Base-by-base conservation (phyloP, 2,329 filamentous ascomycete species). In the Phaeoacremonium minimum region DNA sequence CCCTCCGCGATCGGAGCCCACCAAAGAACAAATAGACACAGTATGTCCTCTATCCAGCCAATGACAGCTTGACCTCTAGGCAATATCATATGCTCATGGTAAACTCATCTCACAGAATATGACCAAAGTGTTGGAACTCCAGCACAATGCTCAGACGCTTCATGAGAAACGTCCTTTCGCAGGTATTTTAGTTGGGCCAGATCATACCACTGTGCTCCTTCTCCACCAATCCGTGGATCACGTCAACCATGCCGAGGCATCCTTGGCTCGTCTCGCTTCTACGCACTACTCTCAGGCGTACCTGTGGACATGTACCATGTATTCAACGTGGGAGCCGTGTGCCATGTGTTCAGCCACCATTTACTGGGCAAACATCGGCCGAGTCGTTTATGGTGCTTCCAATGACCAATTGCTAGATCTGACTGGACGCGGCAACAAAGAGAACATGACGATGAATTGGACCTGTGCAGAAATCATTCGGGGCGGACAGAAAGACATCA, bases 261-360 rank as follows among this genome's bases (percentile, higher is more conserved):
- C 65, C 29, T 57, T 75, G 5, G 71, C 69, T 2, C 63, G 68
- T 20, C 57, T 73, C 18, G 67, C 70, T 2, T 64, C 70, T 13
- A 49, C 55, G 6, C 71, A 75, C 45, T 74, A 66, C 45, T 53
- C 61, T 4, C 65, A 67, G 42, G 57, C 61, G 12, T 75, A 67
- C 45, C 58, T 75, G 3, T 67, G 65, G 54, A 49, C 47, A 26
- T 75, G 69, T 46, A 73, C 70, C 1, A 49, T 75, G 28, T 65
- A 73, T 32, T 67, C 63, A 15, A 75, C 71, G 9, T 75, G 72
- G 71, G 72, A 75, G 49, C 71, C 71, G 3, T 75, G 72, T 41
- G 69, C 67, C 15, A 75, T 75, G 71, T 75, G 70, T 46, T 56
- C 58, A 36, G 48, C 45, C 15, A 52, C 48, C 12, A 41, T 50